Base-by-base conservation (phyloP, 2,329 filamentous ascomycete species). In the Aspergillus spinulosporus region DNA sequence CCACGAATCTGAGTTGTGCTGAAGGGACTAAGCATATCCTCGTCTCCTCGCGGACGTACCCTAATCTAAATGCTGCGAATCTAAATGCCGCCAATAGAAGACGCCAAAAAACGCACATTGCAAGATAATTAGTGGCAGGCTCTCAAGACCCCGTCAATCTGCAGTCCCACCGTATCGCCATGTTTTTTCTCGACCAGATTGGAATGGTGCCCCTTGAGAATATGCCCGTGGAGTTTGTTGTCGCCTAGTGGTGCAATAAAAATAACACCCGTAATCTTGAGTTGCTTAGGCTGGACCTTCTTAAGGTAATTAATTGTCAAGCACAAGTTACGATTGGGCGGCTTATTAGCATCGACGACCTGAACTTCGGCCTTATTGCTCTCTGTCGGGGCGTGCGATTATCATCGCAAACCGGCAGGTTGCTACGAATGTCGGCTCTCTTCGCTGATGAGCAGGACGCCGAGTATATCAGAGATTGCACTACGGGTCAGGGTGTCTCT, bases 131-230 rank as follows among this genome's bases (percentile, higher is more conserved):
- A 21, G 32, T 7, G 32, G 32, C 34, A 37, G 11, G 21, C 39
- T 14, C 15, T 42, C 76, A 65, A 83, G 59, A 2, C 73, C 79
- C n/a, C 79, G 80, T 63, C 82, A 61, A 1, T 21, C 80, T n/a
- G 76, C 77, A 61, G 79, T 80, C 62, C 79, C 74, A 21, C 21
- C 21, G 21, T 49, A 83, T 81, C 77, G 82, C 77, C 1, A 70
- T 69, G 3, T 21, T 21, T 21, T 21, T 21, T 21, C 21, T 21
- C 21, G 21, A 21, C 21, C 0, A 80, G 79, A 64, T 54, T 46
- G 51, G 62, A 64, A 3, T 42, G 36, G 14, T 26, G 15, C 12
- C 21, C 39, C 26, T 46, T 29, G 3, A 64, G 37, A 1, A 59
- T 59, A 5, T 51, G 28, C 47, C 56, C 49, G 34, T 58, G 52